Evolutionary conservation across 495 filamentous ascomycete genomes (phyloP).

Genomic region (Aspergillus leporis): DNA sequence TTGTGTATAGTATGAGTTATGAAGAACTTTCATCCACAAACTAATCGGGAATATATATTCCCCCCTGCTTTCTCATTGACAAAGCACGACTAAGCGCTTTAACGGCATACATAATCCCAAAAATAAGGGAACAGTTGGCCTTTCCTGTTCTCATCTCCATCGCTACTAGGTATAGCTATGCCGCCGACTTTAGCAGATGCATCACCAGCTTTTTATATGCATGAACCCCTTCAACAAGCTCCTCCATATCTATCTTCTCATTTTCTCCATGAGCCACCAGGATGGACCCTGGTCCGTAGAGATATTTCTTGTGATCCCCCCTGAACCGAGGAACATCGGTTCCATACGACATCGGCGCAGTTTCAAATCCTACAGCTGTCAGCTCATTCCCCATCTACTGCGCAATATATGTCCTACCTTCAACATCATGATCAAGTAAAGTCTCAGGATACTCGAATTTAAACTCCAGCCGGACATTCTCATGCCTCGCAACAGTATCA

Average conservation of each 20-base stretch:
- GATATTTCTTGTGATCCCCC: constrained; percentile 64
- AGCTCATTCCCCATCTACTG: not conserved
- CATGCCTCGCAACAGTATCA: constrained; percentile 14
- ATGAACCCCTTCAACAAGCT: constrained; percentile 63
- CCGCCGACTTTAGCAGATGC: not conserved
- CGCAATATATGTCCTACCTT: not conserved
- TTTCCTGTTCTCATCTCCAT: not conserved
- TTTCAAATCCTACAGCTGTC: constrained; percentile 62
- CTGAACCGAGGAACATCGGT: constrained; percentile 65
- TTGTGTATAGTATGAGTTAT: no score
- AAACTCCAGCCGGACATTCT: constrained; percentile 18
- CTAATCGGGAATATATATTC: no score
- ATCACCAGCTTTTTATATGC: constrained; percentile 51
- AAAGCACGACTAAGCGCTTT: no score
- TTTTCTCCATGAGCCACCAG: constrained; percentile 76
- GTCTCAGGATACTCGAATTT: constrained; percentile 24
- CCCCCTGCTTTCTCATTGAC: no score
- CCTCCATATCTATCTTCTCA: constrained; percentile 65
- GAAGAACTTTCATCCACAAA: no score
- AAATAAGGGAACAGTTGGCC: no score
- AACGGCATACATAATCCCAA: no score
- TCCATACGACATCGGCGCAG: constrained; percentile 71
- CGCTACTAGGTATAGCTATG: not conserved
- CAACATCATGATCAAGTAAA: constrained; percentile 59
- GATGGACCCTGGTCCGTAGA: constrained; percentile 79